Conservation (phyloP, 805 yeast species). For the Lipomyces oligophaga region DNA sequence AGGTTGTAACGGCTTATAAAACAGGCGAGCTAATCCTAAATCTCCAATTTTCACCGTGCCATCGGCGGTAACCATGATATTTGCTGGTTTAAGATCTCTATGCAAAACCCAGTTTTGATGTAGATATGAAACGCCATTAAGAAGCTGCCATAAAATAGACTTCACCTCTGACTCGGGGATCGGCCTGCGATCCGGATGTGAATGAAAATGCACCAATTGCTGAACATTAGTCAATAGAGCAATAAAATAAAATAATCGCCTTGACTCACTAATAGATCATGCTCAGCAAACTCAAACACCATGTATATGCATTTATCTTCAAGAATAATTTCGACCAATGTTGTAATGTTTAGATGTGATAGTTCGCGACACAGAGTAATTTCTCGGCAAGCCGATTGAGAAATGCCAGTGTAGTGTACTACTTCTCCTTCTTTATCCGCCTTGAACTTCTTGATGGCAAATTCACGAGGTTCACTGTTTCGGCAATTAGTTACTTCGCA, state of each 20-base stretch:
- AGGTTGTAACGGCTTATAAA: slow-evolving; percentile 54
- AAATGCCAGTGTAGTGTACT: slow-evolving; percentile 86
- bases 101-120: slow-evolving; percentile 97
- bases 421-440: slow-evolving; percentile 89
- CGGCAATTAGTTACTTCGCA: neutral
- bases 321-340: slow-evolving; percentile 73
- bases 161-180: slow-evolving; percentile 78
- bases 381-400: slow-evolving; percentile 94
- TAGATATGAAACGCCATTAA: slow-evolving; percentile 83
- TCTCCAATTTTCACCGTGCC: slow-evolving; percentile 97
- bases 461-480: slow-evolving; percentile 40
- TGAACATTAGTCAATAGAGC: neutral
- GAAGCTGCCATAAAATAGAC: slow-evolving; percentile 85
- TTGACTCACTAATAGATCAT: slow-evolving; percentile 58
- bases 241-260: neutral
- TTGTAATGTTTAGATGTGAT: slow-evolving; percentile 71
- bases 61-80: slow-evolving; percentile 85
- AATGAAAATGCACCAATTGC: slow-evolving; percentile 90
- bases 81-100: slow-evolving; percentile 95
- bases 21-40: slow-evolving; percentile 55
- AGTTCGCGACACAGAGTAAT: slow-evolving; percentile 92
- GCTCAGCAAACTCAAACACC: slow-evolving; percentile 96
- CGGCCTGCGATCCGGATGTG: slow-evolving; percentile 77
- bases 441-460: slow-evolving; percentile 93
- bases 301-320: slow-evolving; percentile 88